Base-by-base conservation (phyloP, 1,284 basidiomycete species). In the Leccinum pachyderme region DNA sequence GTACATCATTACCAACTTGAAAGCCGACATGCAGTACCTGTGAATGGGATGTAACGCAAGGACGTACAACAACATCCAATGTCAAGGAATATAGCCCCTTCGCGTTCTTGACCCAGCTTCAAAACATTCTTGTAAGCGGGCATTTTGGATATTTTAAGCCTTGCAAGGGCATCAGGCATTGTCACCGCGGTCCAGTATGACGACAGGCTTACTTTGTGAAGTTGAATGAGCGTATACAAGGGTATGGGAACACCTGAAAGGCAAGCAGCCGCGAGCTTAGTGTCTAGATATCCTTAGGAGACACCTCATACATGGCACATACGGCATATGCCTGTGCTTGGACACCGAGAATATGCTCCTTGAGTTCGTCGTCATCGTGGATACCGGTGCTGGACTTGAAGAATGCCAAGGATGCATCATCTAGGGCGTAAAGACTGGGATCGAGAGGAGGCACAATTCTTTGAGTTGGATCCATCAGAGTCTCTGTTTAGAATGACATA, bases 301-400 rank as follows among this genome's bases (percentile, higher is more conserved):
- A 9, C 18, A 18, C 18, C 1, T 18, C 18, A 18, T 1, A 18
- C 18, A 18, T 18, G 18, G 18, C 6, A 48, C 59, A 6, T 9
- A 59, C 57, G 25, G 62, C 47, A 49, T 63, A 73, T 8, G 71
- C 72, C 53, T 66, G 61, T 32, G 51, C 56, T 49, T 71, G 72
- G 9, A 73, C 59, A 25, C 35, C 52, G 5, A 67, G 49, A 28
- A 73, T 67, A 47, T 73, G 72, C 48, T 68, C 53, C 63, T 72
- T 81, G 51, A 81, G 64, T 49, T 69, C 69, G 4, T 73, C 69
- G 1, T 62, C 61, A 29, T 67, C 62, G 0, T 57, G 37, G 22
- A 74, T 68, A 8, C 63, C 62, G 3, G 70, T 69, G 31, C 51
- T 48, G 32, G 53, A 48, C 50, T 65, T 68, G 53, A 68, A 65